Evolutionary conservation across 2,329 filamentous ascomycete species (phyloP).

Genomic region (Hypomyces perniciosus): DNA sequence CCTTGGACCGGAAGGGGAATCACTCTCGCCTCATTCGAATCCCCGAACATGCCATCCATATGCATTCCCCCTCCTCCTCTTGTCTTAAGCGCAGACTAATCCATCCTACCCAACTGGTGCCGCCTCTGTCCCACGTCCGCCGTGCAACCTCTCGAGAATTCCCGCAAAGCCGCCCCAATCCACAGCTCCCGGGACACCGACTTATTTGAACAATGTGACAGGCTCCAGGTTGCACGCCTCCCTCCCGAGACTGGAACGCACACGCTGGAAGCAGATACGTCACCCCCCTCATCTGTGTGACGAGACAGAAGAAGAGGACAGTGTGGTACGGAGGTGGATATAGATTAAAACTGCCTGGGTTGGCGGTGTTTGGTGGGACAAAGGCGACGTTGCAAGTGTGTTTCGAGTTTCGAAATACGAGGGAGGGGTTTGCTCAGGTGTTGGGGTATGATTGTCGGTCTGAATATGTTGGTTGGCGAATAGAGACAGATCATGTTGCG

Average conservation of each 20-base stretch:
- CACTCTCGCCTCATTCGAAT: no score
- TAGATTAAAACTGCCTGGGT: neutral
- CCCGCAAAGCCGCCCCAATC: neutral
- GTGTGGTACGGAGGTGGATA: neutral
- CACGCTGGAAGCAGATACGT: no score
- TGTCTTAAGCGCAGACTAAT: neutral
- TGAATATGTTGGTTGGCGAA: neutral
- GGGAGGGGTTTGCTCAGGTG: neutral
- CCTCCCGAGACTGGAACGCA: no score
- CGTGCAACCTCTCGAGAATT: neutral
- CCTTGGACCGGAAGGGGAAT: no score
- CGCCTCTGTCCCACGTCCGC: constrained; percentile 7
- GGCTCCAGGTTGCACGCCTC: no score
- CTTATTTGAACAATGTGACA: neutral
- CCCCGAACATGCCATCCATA: no score
- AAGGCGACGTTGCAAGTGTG: constrained; percentile 8
- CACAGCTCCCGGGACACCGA: neutral
- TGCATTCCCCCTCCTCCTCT: no score
- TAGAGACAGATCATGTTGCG: neutral
- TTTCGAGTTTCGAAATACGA: constrained; percentile 9
- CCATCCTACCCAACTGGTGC: neutral
- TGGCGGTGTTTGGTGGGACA: constrained; percentile 4
- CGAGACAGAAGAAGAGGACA: no score
- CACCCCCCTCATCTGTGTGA: no score
- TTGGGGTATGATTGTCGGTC: neutral